phyloP scores from a whole-genome alignment of 495 filamentous ascomycete genomes.

The Stereocaulon alpinum region DNA sequence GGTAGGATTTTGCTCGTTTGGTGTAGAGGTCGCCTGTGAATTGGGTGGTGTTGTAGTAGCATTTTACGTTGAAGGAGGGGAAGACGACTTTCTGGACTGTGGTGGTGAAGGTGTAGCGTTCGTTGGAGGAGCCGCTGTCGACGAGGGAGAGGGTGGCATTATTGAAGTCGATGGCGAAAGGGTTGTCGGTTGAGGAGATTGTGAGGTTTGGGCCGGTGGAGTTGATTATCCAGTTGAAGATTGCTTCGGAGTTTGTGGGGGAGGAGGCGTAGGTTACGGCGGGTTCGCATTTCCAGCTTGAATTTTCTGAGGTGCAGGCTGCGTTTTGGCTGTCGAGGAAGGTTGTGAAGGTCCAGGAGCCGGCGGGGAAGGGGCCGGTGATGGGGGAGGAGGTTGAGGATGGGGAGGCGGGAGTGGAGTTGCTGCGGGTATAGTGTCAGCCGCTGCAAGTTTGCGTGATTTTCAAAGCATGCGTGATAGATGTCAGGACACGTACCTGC shows the following conservation, averaged over 20 bases:
- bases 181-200: conserved; percentile 40
- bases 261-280: conserved; percentile 34
- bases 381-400: conserved; percentile 10
- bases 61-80: conserved; percentile 31
- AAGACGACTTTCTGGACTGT: conserved; percentile 34
- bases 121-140: conserved; percentile 26
- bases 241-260: conserved; percentile 28
- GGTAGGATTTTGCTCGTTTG: conserved; percentile 33
- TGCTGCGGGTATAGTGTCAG: conserved; percentile 1
- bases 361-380: conserved; percentile 37
- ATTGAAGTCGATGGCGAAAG: conserved; percentile 38
- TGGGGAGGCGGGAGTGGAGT: conserved; percentile 5
- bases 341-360: conserved; percentile 45
- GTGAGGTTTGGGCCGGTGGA: conserved; percentile 16
- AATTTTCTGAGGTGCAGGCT: conserved; percentile 39
- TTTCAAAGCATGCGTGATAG: no score
- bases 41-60: conserved; percentile 41
- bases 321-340: conserved; percentile 39
- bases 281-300: conserved; percentile 48
- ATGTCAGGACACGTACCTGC: conserved; percentile 10
- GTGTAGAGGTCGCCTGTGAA: conserved; percentile 45
- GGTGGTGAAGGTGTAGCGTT: conserved; percentile 42
- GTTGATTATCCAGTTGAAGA: conserved; percentile 49
- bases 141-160: conserved; percentile 31
- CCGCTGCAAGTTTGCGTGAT: background rate